Conservation (phyloP, 106 monocot species). For the Gastrodia elata region DNA sequence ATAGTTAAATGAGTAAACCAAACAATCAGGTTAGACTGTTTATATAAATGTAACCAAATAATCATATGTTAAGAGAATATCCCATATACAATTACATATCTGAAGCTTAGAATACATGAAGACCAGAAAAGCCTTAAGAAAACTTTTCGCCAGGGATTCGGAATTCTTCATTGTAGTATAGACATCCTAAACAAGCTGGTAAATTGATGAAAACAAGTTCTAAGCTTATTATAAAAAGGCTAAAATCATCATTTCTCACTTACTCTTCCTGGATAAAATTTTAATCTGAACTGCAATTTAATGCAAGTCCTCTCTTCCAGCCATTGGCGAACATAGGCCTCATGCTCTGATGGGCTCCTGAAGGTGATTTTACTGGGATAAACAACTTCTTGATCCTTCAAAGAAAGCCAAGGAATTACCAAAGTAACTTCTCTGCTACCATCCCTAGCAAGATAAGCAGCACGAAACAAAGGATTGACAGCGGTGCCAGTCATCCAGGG, state of each 20-base stretch:
- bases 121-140: neutral
- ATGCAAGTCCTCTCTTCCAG: neutral
- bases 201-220: neutral
- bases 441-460: conserved; percentile 40
- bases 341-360: conserved; percentile 41
- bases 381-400: conserved; percentile 47
- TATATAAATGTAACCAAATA: neutral
- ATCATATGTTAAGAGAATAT: neutral
- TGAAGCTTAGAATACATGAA: neutral
- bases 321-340: conserved; percentile 8
- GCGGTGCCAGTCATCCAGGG: conserved; percentile 67
- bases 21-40: neutral
- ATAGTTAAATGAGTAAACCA: neutral
- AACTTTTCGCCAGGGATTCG: neutral
- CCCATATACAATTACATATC: neutral
- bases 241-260: neutral
- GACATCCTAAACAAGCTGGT: neutral
- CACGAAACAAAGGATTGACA: conserved; percentile 52
- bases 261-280: conserved; percentile 5
- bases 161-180: neutral
- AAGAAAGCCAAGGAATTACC: conserved; percentile 56
- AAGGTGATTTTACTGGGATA: conserved; percentile 50
- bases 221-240: neutral
- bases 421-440: conserved; percentile 42
- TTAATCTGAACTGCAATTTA: neutral